Evolutionary conservation across 2,329 filamentous ascomycete species (phyloP), one percentile per base, ranked within the genome.

Genomic region (Dryadomyces quercus-mongolicae): DNA sequence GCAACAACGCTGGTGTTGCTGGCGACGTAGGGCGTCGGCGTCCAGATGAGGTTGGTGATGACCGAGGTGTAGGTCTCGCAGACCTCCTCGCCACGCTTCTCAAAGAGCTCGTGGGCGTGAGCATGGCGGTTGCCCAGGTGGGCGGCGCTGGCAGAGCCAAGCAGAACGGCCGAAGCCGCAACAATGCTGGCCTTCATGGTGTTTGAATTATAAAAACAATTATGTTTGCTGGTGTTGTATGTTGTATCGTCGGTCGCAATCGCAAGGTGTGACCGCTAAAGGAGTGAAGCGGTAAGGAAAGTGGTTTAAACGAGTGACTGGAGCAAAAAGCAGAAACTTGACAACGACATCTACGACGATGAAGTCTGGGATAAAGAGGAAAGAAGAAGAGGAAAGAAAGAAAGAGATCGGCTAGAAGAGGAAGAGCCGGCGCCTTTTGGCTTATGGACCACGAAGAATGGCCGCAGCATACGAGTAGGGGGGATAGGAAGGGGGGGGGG

Each of bases 241-340:
- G 16, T 16, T 34, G 16, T 21, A 25, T 31, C 25, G 22, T 20
- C 21, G 25, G 18, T 45, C 31, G 10, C 4, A n/a, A 18, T 60
- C 63, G 62, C 62, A 85, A 86, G 72, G 83, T 87, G 75, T 82
- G 84, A 80, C 86, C 86, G 86, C 86, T 90, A 74, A 91, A 89
- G 70, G 87, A 88, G 82, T 88, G 85, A 88, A 88, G 84, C 84
- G 84, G 84, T 84, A 65, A 70, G 75, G n/a, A 66, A 63, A 60
- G 58, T 34, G 7, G 2, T 5, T 15, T 36, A 74, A 73, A 67
- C 68, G 73, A 71, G 72, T 66, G 71, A 72, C 70, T 73, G 76
- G 75, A 75, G 72, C 70, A 65, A 69, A 67, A 65, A 63, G 21
- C 71, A 69, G 70, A 70, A 45, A 34, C 54, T 74, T 70, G 73